Base-by-base conservation (phyloP, 2,329 filamentous ascomycete genomes). In the Lasiodiplodia sp. region DNA sequence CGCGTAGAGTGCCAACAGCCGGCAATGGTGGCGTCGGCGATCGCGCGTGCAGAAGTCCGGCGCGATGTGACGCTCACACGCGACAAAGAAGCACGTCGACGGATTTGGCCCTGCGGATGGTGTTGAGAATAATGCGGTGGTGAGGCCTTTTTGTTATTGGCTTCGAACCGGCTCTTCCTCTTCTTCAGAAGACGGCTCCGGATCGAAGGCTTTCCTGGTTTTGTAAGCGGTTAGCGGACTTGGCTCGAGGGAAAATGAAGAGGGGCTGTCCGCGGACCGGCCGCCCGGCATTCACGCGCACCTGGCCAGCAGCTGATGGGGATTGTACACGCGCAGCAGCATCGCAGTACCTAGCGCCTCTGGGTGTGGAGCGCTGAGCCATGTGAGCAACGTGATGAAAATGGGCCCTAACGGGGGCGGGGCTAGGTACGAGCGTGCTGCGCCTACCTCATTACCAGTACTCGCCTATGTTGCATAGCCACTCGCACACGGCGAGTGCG, bases 1-100 rank as follows among this genome's bases (percentile, higher is more conserved):
- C 56, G 56, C 38, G 56, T 14, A 16, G 21, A 60, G 56, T 21
- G 31, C 8, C 31, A 34, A 34, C 47, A 23, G 31, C 23, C 44
- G 40, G 40, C 25, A 34, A 34, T 6, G 31, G 37, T 52, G 60
- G 60, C 60, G 31, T 28, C 31, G 60, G 31, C 60, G 60, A 64
- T 53, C 47, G 60, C 60, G 60, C 44, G n/a, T n/a, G 51, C 44
- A 31, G 44, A 11, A 49, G 14, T n/a, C 18, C 38, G 60, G 28
- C 34, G 63, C 34, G 51, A 56, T 66, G 63, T 66, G 51, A 66
- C 63, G 23, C 51, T 64, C 60, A 40, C 49, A 66, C 51, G 21
- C 34, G 14, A 28, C 11, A 51, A 28, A 7, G 44, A 28, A 40
- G 60, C 60, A 64, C 12, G 44, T 64, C 60, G 60, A 47, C 47